Evolutionary conservation across 202 grass and related monocot species (phyloP).

Genomic region (Zoysia matrella): DNA sequence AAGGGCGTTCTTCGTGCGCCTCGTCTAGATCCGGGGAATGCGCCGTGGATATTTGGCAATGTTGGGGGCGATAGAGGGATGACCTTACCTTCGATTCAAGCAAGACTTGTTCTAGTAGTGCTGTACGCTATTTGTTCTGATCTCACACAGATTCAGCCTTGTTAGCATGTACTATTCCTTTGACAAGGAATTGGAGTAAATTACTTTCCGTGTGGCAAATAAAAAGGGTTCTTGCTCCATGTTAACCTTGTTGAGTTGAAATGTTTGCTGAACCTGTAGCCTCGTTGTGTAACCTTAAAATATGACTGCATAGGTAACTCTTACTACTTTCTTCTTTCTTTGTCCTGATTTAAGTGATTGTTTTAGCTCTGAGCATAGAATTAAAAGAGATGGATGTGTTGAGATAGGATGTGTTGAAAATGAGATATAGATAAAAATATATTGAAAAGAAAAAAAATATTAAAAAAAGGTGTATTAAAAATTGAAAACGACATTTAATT

Average conservation of each 20-base stretch:
- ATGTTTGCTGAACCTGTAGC: neutral
- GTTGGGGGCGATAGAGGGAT: conserved; percentile 36
- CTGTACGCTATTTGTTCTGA: too few species aligned
- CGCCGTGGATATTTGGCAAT: conserved; percentile 51
- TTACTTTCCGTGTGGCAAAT: conserved; percentile 13
- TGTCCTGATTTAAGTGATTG: too few species aligned
- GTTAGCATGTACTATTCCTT: too few species aligned
- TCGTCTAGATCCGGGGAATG: conserved; percentile 46
- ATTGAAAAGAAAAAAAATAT: too few species aligned
- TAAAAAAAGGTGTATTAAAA: too few species aligned
- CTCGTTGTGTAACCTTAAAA: conserved; percentile 26
- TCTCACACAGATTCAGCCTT: too few species aligned
- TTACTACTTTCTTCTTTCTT: too few species aligned
- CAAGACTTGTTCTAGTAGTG: neutral
- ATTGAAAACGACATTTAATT: neutral
- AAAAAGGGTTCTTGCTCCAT: conserved; percentile 17
- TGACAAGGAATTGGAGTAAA: too few species aligned
- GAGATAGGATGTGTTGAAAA: too few species aligned
- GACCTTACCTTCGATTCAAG: conserved; percentile 37
- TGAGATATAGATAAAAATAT: too few species aligned
- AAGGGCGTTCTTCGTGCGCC: conserved; percentile 7
- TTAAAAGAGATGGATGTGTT: too few species aligned
- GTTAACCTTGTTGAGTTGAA: neutral
- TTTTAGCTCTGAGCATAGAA: too few species aligned
- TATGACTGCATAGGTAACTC: conserved; percentile 24